These are phyloP conservation scores for Daldinia decipiens DNA, from an alignment of 495 filamentous ascomycete species.

Conservation along the genomic window DNA sequence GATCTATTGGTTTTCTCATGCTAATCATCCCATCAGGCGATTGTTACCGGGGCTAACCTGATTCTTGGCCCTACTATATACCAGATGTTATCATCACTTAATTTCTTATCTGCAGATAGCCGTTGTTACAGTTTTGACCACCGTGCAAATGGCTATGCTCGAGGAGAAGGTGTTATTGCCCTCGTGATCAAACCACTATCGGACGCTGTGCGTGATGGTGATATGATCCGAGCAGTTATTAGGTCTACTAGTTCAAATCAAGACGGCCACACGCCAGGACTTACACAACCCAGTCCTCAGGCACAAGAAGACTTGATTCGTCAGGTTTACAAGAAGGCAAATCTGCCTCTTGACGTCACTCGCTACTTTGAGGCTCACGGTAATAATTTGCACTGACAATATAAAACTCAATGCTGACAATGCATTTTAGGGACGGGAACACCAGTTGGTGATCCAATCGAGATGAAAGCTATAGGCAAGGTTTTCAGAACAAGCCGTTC, in stretches of 20 bases:
- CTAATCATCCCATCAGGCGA: constrained; percentile 43
- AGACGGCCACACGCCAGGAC: constrained; percentile 61
- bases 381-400: constrained; percentile 1
- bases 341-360: constrained; percentile 55
- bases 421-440: constrained; percentile 60
- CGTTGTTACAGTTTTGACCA: constrained; percentile 67
- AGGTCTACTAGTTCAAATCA: constrained; percentile 63
- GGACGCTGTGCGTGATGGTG: constrained; percentile 58
- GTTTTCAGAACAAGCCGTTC: constrained; percentile 48
- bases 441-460: constrained; percentile 64
- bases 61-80: constrained; percentile 58
- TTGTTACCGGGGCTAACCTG: constrained; percentile 62
- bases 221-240: constrained; percentile 69
- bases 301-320: constrained; percentile 64
- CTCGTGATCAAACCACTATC: constrained; percentile 64
- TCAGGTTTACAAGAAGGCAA: constrained; percentile 56
- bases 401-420: constrained; percentile 11
- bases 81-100: constrained; percentile 42
- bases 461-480: constrained; percentile 59
- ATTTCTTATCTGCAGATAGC: constrained; percentile 53
- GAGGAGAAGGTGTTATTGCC: constrained; percentile 67
- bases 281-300: constrained; percentile 61
- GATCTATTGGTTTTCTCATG: neutral
- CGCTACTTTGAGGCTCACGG: constrained; percentile 60
- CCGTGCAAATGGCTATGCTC: constrained; percentile 67